Base-by-base conservation (phyloP, 371 early-diverging fungal genomes). In the Blakeslea trispora region DNA sequence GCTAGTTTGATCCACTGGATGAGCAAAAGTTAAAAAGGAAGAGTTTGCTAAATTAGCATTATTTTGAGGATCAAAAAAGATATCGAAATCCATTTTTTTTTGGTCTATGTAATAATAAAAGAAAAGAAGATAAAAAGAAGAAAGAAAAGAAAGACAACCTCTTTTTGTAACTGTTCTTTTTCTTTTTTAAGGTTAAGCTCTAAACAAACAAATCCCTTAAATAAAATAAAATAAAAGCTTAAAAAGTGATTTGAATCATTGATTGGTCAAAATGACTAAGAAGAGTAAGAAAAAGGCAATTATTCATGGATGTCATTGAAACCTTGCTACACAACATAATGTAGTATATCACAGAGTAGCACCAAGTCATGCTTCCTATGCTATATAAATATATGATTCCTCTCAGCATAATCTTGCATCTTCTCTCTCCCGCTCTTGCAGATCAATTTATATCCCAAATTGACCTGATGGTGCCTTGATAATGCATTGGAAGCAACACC, bases 211-310 rank as follows among this genome's bases (percentile, higher is more conserved):
- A 28, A 28, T 37, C 9, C 14, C 37, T 13, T 7, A 14, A 37
- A 6, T 11, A 10, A 9, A 37, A 37, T 13, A 37, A 10, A 32
- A 32, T 6, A 32, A 37, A 37, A 37, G 37, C 14, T 37, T 37
- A 37, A 37, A 37, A 37, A 7, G 11, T 37, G 11, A 14, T 37
- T 6, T 14, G 13, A 14, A 13, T 10, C 2, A 37, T 2, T 37
- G 37, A 37, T 37, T 37, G 37, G 37, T 37, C 11, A 37, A 37
- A 37, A 37, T 37, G 37, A 37, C 37, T 14, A 37, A 37, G 37
- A 37, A 37, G 37, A 14, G 11, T 42, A n/a, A 45, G 45, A 37
- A 32, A 15, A 47, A 48, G 56, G 28, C 28, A 28, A 5, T 7
- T 28, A 28, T 28, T 28, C 28, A 28, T 28, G 28, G 28, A 28